phyloP scores from a whole-genome alignment of 208 protist genomes.

The Kentomonas sorsogonicus region DNA sequence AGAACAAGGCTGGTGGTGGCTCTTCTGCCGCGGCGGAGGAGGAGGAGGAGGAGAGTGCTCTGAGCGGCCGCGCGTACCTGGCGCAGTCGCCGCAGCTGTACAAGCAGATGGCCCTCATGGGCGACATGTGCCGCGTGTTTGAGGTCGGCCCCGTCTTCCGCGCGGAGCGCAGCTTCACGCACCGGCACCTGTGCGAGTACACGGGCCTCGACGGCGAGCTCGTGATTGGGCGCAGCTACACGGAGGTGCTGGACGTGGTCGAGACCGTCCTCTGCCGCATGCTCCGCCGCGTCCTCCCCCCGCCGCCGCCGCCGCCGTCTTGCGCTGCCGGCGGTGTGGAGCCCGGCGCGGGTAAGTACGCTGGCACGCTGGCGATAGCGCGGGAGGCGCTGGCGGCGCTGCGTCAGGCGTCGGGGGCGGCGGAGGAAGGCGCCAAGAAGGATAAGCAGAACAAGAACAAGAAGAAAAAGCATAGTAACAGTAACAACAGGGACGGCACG shows the following conservation, averaged over 20 bases:
- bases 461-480: background rate
- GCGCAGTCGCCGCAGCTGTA: slow-evolving; percentile 99
- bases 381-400: too few species aligned
- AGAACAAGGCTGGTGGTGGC: background rate
- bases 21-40: background rate
- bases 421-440: too few species aligned
- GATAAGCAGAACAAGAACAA: background rate
- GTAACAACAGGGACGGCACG: background rate
- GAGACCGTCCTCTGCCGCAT: slow-evolving; percentile 92
- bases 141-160: slow-evolving; percentile 97
- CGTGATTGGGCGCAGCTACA: slow-evolving; percentile 94
- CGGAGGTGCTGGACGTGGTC: slow-evolving; percentile 95
- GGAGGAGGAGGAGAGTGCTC: slow-evolving; percentile 3
- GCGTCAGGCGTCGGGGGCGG: too few species aligned
- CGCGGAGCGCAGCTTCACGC: slow-evolving; percentile 97
- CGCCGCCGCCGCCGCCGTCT: too few species aligned
- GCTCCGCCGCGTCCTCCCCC: slow-evolving; percentile 75
- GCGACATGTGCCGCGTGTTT: slow-evolving; percentile 92
- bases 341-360: too few species aligned
- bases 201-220: slow-evolving; percentile 98
- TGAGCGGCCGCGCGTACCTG: slow-evolving; percentile 94
- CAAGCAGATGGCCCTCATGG: slow-evolving; percentile 98
- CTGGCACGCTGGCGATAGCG: too few species aligned
- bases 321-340: too few species aligned
- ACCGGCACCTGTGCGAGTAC: slow-evolving; percentile 99